Evolutionary conservation across 1,284 basidiomycete genomes (phyloP).

Genomic region (Trichosporon ovoides): DNA sequence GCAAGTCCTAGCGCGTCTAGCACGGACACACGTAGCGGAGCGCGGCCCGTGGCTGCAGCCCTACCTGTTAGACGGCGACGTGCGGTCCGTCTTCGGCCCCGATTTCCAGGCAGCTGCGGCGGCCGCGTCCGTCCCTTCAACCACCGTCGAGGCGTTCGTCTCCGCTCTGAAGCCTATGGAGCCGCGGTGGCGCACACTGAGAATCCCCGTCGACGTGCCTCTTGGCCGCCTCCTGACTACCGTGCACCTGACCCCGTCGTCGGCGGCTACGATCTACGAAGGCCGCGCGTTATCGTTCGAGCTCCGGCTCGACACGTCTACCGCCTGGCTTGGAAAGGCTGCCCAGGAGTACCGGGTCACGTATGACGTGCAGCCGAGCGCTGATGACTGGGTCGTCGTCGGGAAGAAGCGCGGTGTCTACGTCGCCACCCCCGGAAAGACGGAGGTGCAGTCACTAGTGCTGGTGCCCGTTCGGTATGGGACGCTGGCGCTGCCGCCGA

Average conservation of each 20-base stretch:
- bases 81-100: constrained; percentile 9
- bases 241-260: constrained; percentile 22
- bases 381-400: constrained; percentile 41
- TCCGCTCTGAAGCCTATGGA: too few species aligned
- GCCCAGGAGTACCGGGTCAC: constrained; percentile 19
- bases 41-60: constrained; percentile 20
- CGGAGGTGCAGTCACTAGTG: constrained; percentile 26
- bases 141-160: not conserved
- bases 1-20: constrained; percentile 4
- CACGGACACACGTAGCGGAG: constrained; percentile 12
- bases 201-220: constrained; percentile 48
- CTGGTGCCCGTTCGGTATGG: constrained; percentile 42
- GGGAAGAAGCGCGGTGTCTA: constrained; percentile 42
- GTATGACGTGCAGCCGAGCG: constrained; percentile 34
- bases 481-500: constrained; percentile 31
- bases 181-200: constrained; percentile 34
- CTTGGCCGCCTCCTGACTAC: constrained; percentile 33
- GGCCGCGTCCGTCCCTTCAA: not conserved
- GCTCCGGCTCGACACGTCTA: constrained; percentile 26
- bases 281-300: constrained; percentile 36
- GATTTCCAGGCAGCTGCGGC: not conserved
- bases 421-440: constrained; percentile 20
- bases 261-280: constrained; percentile 30
- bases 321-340: constrained; percentile 31
- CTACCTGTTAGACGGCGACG: constrained; percentile 16